Evolutionary conservation across 139 green algal species (phyloP).

Genomic region (Asterochloris sp.): DNA sequence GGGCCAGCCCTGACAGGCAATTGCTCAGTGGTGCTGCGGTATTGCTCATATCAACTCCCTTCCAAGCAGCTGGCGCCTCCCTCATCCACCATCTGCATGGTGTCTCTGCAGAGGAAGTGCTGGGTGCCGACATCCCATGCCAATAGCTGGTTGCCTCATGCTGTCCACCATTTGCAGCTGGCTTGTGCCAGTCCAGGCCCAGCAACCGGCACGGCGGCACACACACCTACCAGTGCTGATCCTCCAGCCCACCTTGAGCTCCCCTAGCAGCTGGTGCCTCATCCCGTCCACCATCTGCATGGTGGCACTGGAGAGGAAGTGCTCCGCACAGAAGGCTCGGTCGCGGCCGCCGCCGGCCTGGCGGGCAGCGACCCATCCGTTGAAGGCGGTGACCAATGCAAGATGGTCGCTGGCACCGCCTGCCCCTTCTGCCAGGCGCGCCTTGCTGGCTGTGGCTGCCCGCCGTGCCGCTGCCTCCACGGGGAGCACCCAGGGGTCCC

Average conservation of each 20-base stretch:
- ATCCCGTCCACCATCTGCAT: slow-evolving; percentile 74
- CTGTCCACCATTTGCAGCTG: too few relatives aligned
- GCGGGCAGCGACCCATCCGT: slow-evolving; percentile 37
- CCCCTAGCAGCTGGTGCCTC: slow-evolving; percentile 57
- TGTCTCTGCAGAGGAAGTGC: slow-evolving; percentile 57
- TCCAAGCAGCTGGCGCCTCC: slow-evolving; percentile 59
- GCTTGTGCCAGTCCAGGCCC: background rate
- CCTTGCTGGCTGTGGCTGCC: slow-evolving; percentile 19
- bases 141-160: too few relatives aligned
- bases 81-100: slow-evolving; percentile 70
- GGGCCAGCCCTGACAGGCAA: too few relatives aligned
- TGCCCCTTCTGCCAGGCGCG: slow-evolving; percentile 24
- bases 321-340: slow-evolving; percentile 32
- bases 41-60: slow-evolving; percentile 22
- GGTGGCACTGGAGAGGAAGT: slow-evolving; percentile 58
- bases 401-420: slow-evolving; percentile 66
- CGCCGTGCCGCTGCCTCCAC: slow-evolving; percentile 30
- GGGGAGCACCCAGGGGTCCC: slow-evolving; percentile 66
- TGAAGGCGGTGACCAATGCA: slow-evolving; percentile 49
- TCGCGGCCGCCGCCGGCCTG: slow-evolving; percentile 18
- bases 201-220: background rate
- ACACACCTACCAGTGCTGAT: background rate
- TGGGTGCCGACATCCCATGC: background rate
- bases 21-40: too few relatives aligned
- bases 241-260: slow-evolving; percentile 42